Conservation (phyloP, 176 grass and related monocot genomes). For the Otatea glauca region DNA sequence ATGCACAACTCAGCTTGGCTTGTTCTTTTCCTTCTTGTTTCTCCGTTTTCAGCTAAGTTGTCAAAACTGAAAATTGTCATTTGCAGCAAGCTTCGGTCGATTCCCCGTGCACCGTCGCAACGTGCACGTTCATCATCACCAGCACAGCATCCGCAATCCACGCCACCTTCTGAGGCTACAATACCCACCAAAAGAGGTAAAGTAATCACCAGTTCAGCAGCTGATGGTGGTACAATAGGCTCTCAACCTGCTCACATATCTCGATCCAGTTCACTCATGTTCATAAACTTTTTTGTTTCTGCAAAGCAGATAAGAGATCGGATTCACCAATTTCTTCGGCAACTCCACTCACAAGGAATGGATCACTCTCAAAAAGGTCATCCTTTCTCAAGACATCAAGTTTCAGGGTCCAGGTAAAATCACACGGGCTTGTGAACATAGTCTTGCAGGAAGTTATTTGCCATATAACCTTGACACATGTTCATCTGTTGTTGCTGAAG, state of each 20-base stretch:
- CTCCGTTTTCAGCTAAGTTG: constrained; percentile 1
- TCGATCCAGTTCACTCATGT: neutral
- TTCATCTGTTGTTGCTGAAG: constrained; percentile 29
- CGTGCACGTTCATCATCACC: constrained; percentile 69
- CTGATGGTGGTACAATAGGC: neutral
- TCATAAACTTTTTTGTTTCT: neutral
- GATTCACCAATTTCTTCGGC: constrained; percentile 46
- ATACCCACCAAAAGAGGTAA: constrained; percentile 46
- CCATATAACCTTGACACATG: neutral
- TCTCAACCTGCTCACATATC: neutral
- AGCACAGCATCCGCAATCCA: constrained; percentile 34
- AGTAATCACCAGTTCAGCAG: neutral
- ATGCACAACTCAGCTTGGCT: neutral
- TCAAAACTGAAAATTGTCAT: constrained; percentile 9
- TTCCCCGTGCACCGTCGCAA: constrained; percentile 59
- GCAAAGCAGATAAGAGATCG: constrained; percentile 64
- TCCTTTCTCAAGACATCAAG: constrained; percentile 82
- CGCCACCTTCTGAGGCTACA: constrained; percentile 41
- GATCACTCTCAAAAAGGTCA: constrained; percentile 65
- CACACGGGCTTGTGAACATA: neutral
- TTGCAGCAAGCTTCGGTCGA: constrained; percentile 71
- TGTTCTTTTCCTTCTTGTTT: neutral
- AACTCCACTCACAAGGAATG: constrained; percentile 59
- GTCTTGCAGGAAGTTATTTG: neutral
- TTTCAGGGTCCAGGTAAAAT: constrained; percentile 73